A percentile compares a stretch with the other conserved stretches of the same genome.
These are phyloP conservation scores for Boletus rufocinnamomeus DNA, from an alignment of 768 basidiomycete genomes.

Conservation along the genomic window DNA sequence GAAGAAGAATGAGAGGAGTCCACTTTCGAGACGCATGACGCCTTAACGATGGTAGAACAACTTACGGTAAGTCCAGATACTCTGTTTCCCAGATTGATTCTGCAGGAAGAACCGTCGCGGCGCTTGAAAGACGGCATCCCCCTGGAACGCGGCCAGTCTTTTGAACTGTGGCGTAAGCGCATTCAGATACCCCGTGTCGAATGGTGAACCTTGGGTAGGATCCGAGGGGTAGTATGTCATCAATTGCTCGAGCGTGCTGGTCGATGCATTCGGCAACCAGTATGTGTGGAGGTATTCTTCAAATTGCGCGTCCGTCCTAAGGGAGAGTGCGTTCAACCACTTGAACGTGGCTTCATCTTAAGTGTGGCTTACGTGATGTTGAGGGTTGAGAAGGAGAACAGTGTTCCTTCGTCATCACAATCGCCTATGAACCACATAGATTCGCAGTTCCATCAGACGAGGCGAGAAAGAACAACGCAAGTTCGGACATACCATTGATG, in stretches of 20 bases:
- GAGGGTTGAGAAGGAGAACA: conserved; percentile 47
- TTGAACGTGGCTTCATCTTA: not conserved
- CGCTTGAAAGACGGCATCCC: conserved; percentile 53
- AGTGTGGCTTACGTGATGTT: conserved; percentile 47
- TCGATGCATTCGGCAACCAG: conserved; percentile 31
- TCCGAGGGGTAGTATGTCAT: conserved; percentile 40
- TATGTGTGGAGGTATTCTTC: conserved; percentile 35
- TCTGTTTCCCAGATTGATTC: conserved; percentile 39
- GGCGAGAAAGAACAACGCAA: too few relatives aligned
- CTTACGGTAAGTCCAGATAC: conserved; percentile 37
- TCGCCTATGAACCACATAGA: too few relatives aligned
- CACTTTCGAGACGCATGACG: not conserved
- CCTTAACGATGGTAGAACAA: not conserved
- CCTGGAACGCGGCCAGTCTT: conserved; percentile 49
- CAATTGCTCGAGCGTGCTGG: conserved; percentile 30
- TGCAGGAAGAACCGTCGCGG: conserved; percentile 50
- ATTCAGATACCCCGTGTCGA: conserved; percentile 47
- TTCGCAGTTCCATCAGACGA: too few relatives aligned
- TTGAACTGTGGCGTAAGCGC: conserved; percentile 52
- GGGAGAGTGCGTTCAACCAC: not conserved
- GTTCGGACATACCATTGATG: conserved; percentile 14
- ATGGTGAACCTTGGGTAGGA: conserved; percentile 51
- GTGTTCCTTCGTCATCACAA: conserved; percentile 45
- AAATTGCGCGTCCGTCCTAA: conserved; percentile 30
- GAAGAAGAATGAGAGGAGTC: not conserved